phyloP scores from a whole-genome alignment of 306 rosid genomes.

The Cucumis hystrix region DNA sequence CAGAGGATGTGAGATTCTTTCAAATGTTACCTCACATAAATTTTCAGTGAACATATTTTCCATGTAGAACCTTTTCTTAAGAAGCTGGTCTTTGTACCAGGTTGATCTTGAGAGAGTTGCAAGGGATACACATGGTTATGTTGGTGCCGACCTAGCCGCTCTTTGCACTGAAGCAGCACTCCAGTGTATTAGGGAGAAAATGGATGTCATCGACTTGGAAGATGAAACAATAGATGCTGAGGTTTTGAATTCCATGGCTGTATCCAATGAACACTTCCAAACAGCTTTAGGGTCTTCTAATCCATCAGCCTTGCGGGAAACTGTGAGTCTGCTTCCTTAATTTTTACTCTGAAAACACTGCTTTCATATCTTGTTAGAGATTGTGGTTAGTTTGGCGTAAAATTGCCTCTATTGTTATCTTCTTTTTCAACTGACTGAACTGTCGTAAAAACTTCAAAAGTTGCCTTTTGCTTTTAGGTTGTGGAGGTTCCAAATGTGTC shows the following conservation, averaged over 20 bases:
- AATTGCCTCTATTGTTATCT: background rate
- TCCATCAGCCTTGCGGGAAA: conserved; percentile 67
- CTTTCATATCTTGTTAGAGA: background rate
- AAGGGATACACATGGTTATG: conserved; percentile 59
- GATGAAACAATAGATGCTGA: conserved; percentile 61
- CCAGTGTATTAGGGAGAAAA: conserved; percentile 57
- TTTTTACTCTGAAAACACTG: background rate
- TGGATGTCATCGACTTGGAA: conserved; percentile 59
- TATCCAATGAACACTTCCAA: conserved; percentile 49
- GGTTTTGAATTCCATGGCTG: conserved; percentile 59
- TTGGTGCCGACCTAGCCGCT: conserved; percentile 57
- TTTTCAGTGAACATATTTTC: background rate
- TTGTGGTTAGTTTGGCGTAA: background rate
- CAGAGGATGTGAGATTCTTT: conserved; percentile 36
- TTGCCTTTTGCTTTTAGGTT: conserved; percentile 24
- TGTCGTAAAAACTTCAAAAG: background rate
- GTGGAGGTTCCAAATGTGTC: conserved; percentile 69
- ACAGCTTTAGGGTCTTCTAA: conserved; percentile 44
- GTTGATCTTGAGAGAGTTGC: conserved; percentile 59
- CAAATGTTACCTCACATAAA: background rate
- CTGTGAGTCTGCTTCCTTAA: conserved; percentile 28
- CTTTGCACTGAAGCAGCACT: conserved; percentile 69
- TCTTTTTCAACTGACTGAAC: background rate
- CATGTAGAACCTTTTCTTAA: background rate
- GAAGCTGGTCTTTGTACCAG: conserved; percentile 14